A percentile compares a stretch with the other conserved stretches of the same genome.
Conservation (phyloP, 2,329 filamentous ascomycete genomes). For the Monosporascus sp. region DNA sequence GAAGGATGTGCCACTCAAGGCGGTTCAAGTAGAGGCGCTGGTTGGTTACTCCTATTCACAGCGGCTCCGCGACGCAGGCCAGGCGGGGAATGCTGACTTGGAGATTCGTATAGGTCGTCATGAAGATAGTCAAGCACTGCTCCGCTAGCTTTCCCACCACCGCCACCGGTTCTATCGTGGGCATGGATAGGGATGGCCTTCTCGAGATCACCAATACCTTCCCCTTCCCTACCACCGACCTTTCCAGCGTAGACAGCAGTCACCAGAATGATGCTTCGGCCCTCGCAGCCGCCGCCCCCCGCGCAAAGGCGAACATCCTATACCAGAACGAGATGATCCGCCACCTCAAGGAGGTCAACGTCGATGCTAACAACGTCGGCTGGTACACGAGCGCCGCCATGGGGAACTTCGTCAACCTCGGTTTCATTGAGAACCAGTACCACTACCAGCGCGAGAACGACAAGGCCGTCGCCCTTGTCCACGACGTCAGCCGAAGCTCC, state of each 20-base stretch:
- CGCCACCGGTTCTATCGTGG: constrained; percentile 85
- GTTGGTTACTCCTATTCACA: constrained; percentile 49
- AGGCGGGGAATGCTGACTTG: neutral
- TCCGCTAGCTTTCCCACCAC: constrained; percentile 81
- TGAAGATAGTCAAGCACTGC: constrained; percentile 98
- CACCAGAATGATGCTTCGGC: constrained; percentile 73
- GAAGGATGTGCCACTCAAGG: constrained; percentile 70
- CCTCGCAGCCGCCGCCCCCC: constrained; percentile 79
- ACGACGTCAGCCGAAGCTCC: constrained; percentile 92
- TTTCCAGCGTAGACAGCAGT: constrained; percentile 56
- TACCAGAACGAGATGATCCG: constrained; percentile 98
- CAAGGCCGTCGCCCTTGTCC: constrained; percentile 80
- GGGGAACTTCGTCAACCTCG: constrained; percentile 95
- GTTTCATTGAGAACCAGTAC: constrained; percentile 96
- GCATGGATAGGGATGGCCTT: constrained; percentile 78
- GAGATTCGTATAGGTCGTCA: constrained; percentile 62
- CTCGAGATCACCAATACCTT: constrained; percentile 94
- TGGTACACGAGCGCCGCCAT: constrained; percentile 99
- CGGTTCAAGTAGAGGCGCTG: constrained; percentile 91
- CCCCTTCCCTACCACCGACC: constrained; percentile 81
- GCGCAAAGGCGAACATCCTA: constrained; percentile 79
- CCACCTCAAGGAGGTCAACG: constrained; percentile 92
- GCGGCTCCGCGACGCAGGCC: no score
- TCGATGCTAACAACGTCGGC: constrained; percentile 95
- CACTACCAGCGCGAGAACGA: constrained; percentile 97